These are phyloP conservation scores for Gossypium armourianum DNA, from an alignment of 441 rosid species.

Conservation along the genomic window DNA sequence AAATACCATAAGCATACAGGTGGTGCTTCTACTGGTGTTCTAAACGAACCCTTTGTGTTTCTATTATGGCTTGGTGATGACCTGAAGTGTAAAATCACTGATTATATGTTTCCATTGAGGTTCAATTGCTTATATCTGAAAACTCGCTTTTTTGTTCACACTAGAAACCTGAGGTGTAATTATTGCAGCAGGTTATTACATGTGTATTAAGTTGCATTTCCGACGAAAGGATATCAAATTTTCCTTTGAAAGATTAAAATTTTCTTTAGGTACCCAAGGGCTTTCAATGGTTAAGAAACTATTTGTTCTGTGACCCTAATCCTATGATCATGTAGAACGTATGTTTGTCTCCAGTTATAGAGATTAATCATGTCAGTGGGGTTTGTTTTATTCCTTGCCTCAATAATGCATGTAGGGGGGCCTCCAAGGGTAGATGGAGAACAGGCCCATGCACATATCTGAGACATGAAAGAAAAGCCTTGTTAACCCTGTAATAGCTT, in stretches of 20 bases:
- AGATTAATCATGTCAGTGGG: not conserved
- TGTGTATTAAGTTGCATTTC: not conserved
- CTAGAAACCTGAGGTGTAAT: not conserved
- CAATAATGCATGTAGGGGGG: not conserved
- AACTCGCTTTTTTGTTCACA: not conserved
- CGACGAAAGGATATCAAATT: not conserved
- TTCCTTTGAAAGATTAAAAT: not conserved
- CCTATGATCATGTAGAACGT: not conserved
- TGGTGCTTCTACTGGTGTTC: not conserved
- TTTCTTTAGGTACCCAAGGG: not conserved
- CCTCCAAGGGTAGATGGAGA: not conserved
- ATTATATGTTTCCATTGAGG: not conserved
- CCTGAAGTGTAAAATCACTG: not conserved
- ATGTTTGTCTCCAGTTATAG: not conserved
- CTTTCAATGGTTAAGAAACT: not conserved
- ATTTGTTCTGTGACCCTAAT: not conserved
- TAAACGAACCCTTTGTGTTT: not conserved
- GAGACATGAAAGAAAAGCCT: constrained; percentile 3
- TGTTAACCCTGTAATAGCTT: not conserved
- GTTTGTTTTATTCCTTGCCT: not conserved
- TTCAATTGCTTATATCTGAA: not conserved
- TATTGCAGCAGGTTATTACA: not conserved
- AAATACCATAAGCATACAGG: not conserved
- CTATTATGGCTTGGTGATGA: not conserved
- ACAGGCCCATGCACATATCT: not conserved